Conservation (phyloP, 2,329 filamentous ascomycete species). For the Mycosphaerelloides madeirae region DNA sequence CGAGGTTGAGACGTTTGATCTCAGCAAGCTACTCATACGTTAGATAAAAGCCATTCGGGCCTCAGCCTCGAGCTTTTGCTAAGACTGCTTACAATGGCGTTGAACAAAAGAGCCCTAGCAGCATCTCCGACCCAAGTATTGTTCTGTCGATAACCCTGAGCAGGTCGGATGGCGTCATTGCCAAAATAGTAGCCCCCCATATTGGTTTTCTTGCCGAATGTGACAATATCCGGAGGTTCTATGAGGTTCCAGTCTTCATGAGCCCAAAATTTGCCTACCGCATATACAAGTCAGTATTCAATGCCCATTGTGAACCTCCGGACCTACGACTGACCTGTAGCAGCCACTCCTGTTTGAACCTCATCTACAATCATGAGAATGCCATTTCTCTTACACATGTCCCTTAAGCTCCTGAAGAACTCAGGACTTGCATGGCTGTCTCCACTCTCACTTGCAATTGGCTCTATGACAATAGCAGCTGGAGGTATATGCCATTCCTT, state of each 20-base stretch:
- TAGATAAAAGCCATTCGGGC: no score
- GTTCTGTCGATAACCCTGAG: conserved; percentile 93
- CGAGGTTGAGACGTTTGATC: conserved; percentile 70
- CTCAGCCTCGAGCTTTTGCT: no score
- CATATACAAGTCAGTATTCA: no score
- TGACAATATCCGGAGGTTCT: conserved; percentile 84
- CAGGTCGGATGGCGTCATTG: conserved; percentile 72
- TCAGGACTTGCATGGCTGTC: conserved; percentile 87
- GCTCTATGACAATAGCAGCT: conserved; percentile 79
- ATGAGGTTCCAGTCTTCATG: conserved; percentile 88
- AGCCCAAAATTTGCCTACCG: conserved; percentile 93
- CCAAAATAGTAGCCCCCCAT: conserved; percentile 89
- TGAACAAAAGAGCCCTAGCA: conserved; percentile 76
- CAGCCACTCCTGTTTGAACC: conserved; percentile 88
- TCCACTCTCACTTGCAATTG: conserved; percentile 88
- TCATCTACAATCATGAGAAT: conserved; percentile 89
- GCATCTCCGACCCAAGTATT: conserved; percentile 93
- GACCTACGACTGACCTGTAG: no score
- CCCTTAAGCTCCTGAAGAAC: conserved; percentile 82
- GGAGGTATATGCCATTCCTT: conserved; percentile 72
- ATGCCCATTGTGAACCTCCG: no score
- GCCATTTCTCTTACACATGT: conserved; percentile 69
- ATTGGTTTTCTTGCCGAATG: conserved; percentile 93
- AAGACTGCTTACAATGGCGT: conserved; percentile 74
- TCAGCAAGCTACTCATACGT: no score